Conservation (phyloP, 331 rosid genomes). For the Spiraea crenata region DNA sequence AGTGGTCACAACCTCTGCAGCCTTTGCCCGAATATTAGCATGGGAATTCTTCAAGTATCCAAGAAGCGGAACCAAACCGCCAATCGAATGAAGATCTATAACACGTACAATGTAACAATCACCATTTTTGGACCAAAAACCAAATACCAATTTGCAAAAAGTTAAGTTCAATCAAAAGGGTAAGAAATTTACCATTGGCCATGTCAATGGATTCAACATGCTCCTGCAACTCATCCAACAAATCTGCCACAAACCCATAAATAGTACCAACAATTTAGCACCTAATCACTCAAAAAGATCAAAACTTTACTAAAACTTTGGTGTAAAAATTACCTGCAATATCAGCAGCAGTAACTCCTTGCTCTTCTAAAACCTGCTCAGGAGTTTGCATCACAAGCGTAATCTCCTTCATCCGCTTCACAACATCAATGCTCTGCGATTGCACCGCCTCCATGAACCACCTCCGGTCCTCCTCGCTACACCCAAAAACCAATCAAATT, state of each 20-base stretch:
- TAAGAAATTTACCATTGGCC: slow-evolving; percentile 50
- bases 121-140: not conserved
- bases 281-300: not conserved
- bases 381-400: slow-evolving; percentile 87
- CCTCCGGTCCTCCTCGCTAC: slow-evolving; percentile 79
- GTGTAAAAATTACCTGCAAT: slow-evolving; percentile 59
- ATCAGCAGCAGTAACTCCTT: slow-evolving; percentile 70
- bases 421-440: slow-evolving; percentile 69
- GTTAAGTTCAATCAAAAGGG: not conserved
- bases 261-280: not conserved
- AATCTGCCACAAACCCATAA: slow-evolving; percentile 38
- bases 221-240: slow-evolving; percentile 96
- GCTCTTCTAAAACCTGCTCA: slow-evolving; percentile 73
- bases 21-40: slow-evolving; percentile 89
- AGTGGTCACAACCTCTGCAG: slow-evolving; percentile 88
- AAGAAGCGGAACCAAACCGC: slow-evolving; percentile 85
- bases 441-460: slow-evolving; percentile 98
- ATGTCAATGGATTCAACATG: slow-evolving; percentile 86
- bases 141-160: not conserved
- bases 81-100: slow-evolving; percentile 82
- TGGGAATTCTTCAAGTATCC: slow-evolving; percentile 74
- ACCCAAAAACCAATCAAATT: not conserved
- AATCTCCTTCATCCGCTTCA: slow-evolving; percentile 93
- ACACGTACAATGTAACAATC: slow-evolving; percentile 7
- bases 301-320: not conserved